phyloP scores from a whole-genome alignment of 306 rosid species.

The Crataegus laevigata region DNA sequence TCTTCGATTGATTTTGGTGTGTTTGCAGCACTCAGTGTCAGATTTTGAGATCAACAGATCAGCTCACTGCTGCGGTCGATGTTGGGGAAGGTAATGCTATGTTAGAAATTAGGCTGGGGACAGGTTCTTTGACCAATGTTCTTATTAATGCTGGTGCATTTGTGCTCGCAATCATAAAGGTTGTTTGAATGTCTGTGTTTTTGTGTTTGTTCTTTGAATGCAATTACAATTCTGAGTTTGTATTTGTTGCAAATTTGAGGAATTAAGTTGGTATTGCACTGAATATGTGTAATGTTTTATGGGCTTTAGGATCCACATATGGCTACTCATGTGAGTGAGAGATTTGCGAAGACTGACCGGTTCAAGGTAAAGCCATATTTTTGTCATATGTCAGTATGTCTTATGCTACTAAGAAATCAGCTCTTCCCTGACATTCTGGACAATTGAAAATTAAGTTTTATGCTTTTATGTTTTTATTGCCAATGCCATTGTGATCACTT shows the following conservation, averaged over 20 bases:
- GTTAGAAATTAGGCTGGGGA: conserved; percentile 88
- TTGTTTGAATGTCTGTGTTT: too few species aligned
- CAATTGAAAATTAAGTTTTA: too few species aligned
- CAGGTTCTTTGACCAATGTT: conserved; percentile 80
- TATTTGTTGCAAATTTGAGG: not conserved
- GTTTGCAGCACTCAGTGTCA: conserved; percentile 72
- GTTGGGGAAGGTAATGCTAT: conserved; percentile 63
- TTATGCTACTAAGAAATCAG: too few species aligned
- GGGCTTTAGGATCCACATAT: conserved; percentile 22
- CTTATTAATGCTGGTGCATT: conserved; percentile 63
- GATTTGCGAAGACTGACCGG: too few species aligned
- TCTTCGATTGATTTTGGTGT: not conserved
- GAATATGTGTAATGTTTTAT: conserved; percentile 5
- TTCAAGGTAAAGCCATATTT: not conserved
- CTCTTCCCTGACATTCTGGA: too few species aligned
- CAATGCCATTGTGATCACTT: not conserved
- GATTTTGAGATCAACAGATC: conserved; percentile 61
- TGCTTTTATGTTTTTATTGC: not conserved
- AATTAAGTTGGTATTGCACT: not conserved
- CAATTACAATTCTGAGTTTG: too few species aligned
- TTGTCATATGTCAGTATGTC: too few species aligned
- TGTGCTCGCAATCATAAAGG: too few species aligned
- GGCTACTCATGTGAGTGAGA: too few species aligned
- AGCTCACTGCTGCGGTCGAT: conserved; percentile 53
- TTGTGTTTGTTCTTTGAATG: too few species aligned